phyloP scores from a whole-genome alignment of 2,329 filamentous ascomycete genomes.

The Anisogramma anomala region DNA sequence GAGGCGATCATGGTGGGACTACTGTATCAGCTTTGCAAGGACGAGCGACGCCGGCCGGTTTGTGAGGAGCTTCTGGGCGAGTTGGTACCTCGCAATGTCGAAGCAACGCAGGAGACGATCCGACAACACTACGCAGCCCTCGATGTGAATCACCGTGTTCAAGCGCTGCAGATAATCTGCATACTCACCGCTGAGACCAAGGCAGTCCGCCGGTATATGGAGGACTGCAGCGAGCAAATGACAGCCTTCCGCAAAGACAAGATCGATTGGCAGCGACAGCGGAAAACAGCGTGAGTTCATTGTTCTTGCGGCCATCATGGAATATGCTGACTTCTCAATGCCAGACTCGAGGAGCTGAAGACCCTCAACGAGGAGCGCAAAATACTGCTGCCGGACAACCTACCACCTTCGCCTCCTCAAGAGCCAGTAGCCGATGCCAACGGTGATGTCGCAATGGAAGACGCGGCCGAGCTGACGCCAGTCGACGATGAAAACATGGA shows the following conservation, averaged over 20 bases:
- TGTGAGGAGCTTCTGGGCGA: constrained; percentile 72
- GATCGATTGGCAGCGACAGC: constrained; percentile 77
- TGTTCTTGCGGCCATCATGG: background rate
- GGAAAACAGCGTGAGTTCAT: constrained; percentile 49
- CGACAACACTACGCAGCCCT: constrained; percentile 60
- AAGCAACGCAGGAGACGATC: constrained; percentile 66
- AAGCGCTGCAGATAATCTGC: constrained; percentile 73
- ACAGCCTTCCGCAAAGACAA: constrained; percentile 91
- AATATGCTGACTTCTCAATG: constrained; percentile 20
- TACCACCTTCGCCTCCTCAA: constrained; percentile 48
- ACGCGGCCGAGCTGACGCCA: constrained; percentile 51
- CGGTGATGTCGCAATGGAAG: constrained; percentile 50
- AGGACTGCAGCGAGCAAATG: constrained; percentile 88
- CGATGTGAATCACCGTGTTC: constrained; percentile 72
- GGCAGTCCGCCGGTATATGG: constrained; percentile 76
- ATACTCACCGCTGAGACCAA: constrained; percentile 80
- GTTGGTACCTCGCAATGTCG: constrained; percentile 66
- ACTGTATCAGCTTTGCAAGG: constrained; percentile 71
- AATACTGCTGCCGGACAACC: constrained; percentile 62
- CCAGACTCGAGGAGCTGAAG: constrained; percentile 59
- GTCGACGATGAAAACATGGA: constrained; percentile 53
- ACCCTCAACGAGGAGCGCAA: constrained; percentile 62
- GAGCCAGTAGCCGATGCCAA: constrained; percentile 36
- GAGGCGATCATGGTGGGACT: constrained; percentile 79
- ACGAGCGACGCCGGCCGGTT: constrained; percentile 52